Base-by-base conservation (phyloP, 495 filamentous ascomycete species). In the Chaetomium tenue region DNA sequence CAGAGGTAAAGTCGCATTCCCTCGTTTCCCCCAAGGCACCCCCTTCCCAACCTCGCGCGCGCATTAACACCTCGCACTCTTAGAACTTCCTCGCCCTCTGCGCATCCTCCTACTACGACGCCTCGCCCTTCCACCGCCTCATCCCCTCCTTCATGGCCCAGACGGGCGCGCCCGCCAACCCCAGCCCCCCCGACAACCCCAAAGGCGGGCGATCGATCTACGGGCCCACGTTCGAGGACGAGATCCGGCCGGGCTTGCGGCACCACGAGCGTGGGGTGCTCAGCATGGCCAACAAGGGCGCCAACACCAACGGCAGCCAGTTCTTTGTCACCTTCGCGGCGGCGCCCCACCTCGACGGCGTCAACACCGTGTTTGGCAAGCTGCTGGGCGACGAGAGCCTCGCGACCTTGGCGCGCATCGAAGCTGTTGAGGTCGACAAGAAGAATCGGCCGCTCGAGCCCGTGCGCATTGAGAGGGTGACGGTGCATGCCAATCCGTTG, bases 21-120 rank as follows among this genome's bases (percentile, higher is more conserved):
- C 3, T 13, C 54, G 33, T 40, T 18, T 90, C 89, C 78, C n/a
- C n/a, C n/a, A 18, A n/a, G 3, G n/a, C 18, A 50, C 91, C 89
- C 66, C 87, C 84, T 39, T 6, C 52, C 51, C 33, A 37, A 12
- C 50, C 28, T 13, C 20, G 51, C 30, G 25, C 1, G 33, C 9
- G 33, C 60, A 52, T 58, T 55, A 48, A 57, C 47, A 16, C 13
- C 28, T 13, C n/a, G 2, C 30, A n/a, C n/a, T 8, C 33, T n/a
- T 18, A 96, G 89, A 98, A 98, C 80, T 98, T 98, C 79, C 87
- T 98, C 65, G 94, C 93, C 52, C 89, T 98, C 48, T 96, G 91
- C 82, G 94, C 95, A 66, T 90, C 88, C 42, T 83, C 83, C 69
- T 91, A 91, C 80, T 98, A 95, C 80, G 83, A 94, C 75, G 77